phyloP scores from a whole-genome alignment of 2,329 filamentous ascomycete genomes.

The Thielaviopsis cerberus region DNA sequence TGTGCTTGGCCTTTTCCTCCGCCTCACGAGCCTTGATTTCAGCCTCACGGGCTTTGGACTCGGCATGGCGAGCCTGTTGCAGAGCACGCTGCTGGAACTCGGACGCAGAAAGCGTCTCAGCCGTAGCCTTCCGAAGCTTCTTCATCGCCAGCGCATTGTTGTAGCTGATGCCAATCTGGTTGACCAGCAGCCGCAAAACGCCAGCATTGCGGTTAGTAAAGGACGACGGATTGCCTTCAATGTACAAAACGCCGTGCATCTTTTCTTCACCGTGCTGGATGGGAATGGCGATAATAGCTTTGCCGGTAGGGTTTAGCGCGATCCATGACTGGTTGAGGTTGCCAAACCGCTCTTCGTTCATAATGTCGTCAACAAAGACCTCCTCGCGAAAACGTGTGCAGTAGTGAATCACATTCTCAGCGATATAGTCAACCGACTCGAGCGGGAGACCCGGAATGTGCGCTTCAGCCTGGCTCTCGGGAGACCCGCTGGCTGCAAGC shows the following conservation, averaged over 20 bases:
- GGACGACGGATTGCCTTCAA: slow-evolving; percentile 54
- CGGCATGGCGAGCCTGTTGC: slow-evolving; percentile 37
- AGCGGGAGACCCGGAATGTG: slow-evolving; percentile 48
- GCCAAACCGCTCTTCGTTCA: slow-evolving; percentile 59
- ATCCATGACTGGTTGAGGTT: slow-evolving; percentile 55
- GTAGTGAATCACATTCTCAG: slow-evolving; percentile 59
- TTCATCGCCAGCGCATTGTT: slow-evolving; percentile 50
- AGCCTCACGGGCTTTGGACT: slow-evolving; percentile 15
- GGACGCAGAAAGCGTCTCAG: slow-evolving; percentile 62
- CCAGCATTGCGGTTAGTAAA: slow-evolving; percentile 58
- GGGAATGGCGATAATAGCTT: slow-evolving; percentile 61
- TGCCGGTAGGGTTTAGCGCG: slow-evolving; percentile 47
- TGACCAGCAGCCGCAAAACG: slow-evolving; percentile 52
- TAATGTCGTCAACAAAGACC: slow-evolving; percentile 55
- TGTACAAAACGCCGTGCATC: slow-evolving; percentile 55
- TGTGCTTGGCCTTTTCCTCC: slow-evolving; percentile 57
- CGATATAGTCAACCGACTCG: slow-evolving; percentile 47
- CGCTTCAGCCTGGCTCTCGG: slow-evolving; percentile 47
- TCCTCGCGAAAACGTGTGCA: slow-evolving; percentile 58
- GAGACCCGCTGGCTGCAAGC: slow-evolving; percentile 55
- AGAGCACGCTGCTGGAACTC: slow-evolving; percentile 57
- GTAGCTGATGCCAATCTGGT: slow-evolving; percentile 58
- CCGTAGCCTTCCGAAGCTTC: slow-evolving; percentile 57
- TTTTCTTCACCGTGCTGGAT: slow-evolving; percentile 55
- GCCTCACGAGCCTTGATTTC: slow-evolving; percentile 26